Percentiles rank a stretch among this genome's conserved stretches.
These are phyloP conservation scores for Amylocystis lapponica DNA, from an alignment of 768 basidiomycete genomes.

Conservation along the genomic window DNA sequence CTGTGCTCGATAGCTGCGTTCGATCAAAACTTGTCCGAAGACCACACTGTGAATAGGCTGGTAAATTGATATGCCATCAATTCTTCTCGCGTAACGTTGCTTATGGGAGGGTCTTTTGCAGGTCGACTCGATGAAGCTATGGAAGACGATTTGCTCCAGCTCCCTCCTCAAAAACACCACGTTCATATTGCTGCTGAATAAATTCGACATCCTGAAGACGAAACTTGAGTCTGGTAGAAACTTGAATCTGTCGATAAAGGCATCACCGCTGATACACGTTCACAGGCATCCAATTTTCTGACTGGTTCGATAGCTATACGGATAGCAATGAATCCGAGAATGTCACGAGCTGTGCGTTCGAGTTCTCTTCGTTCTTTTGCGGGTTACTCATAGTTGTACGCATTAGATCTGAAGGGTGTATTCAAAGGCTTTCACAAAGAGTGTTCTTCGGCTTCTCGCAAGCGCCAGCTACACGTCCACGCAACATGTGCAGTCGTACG, in stretches of 20 bases:
- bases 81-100: neutral
- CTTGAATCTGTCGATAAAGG: too few relatives aligned
- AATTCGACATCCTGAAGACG: conserved; percentile 51
- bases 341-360: too few relatives aligned
- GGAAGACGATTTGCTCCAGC: conserved; percentile 57
- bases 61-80: conserved; percentile 27
- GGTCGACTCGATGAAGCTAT: conserved; percentile 53
- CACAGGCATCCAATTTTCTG: too few relatives aligned
- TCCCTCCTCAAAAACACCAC: conserved; percentile 47
- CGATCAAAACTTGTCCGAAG: conserved; percentile 55
- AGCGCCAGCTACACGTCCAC: neutral
- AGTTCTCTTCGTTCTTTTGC: too few relatives aligned
- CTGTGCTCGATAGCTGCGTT: conserved; percentile 61
- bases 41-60: conserved; percentile 52
- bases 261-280: too few relatives aligned
- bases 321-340: too few relatives aligned
- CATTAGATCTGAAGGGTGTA: too few relatives aligned
- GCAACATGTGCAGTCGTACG: neutral
- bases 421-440: too few relatives aligned
- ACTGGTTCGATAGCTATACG: too few relatives aligned
- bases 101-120: too few relatives aligned
- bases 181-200: conserved; percentile 59
- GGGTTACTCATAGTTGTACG: too few relatives aligned
- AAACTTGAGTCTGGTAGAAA: conserved; percentile 51
- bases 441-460: too few relatives aligned